phyloP scores from a whole-genome alignment of 306 rosid species.

The Alnus glutinosa region DNA sequence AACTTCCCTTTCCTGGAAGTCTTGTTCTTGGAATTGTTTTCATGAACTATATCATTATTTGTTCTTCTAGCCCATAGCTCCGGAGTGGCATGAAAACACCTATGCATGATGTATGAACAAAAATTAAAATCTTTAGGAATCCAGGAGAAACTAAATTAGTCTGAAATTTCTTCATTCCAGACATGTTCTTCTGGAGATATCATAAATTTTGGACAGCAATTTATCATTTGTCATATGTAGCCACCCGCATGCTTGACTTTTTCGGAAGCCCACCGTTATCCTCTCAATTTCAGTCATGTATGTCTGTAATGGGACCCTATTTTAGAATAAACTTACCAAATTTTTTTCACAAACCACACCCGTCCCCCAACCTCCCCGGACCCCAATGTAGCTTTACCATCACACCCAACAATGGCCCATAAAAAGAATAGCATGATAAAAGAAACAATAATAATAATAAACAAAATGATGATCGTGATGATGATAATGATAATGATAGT shows the following conservation, averaged over 20 bases:
- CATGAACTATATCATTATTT: slow-evolving; percentile 40
- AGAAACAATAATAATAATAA: no score
- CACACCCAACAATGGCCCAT: no score
- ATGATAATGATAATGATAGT: no score
- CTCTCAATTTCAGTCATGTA: not conserved
- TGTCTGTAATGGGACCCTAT: not conserved
- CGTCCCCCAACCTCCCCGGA: no score
- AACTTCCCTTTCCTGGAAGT: slow-evolving; percentile 63
- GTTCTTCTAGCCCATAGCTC: slow-evolving; percentile 50
- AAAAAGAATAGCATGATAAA: no score
- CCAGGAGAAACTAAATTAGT: not conserved
- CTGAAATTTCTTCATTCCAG: slow-evolving; percentile 4
- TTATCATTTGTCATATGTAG: not conserved
- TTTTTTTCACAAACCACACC: not conserved
- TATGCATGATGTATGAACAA: slow-evolving; percentile 36
- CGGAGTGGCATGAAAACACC: slow-evolving; percentile 70
- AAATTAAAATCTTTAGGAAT: slow-evolving; percentile 15
- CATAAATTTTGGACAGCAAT: not conserved
- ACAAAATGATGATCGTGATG: no score
- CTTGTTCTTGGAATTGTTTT: slow-evolving; percentile 39
- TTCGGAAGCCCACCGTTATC: not conserved
- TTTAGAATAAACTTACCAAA: not conserved
- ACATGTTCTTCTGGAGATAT: not conserved
- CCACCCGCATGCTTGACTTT: not conserved
- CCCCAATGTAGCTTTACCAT: no score